Conservation (phyloP, 2,329 filamentous ascomycete genomes). For the Chaetomium sp. region DNA sequence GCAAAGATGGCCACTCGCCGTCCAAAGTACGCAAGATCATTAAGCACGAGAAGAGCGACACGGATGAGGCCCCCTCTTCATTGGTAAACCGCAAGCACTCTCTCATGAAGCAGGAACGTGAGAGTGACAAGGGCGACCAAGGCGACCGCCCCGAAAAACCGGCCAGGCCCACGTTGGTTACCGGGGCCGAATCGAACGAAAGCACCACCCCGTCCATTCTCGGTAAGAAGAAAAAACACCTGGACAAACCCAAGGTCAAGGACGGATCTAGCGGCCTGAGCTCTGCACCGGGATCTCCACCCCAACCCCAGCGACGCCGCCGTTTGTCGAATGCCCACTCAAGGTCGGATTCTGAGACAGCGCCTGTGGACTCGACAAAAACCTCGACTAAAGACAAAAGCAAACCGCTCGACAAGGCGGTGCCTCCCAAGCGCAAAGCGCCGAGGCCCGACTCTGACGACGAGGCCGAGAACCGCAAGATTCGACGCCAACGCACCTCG, state of each 20-base stretch:
- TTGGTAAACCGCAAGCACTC: constrained; percentile 42
- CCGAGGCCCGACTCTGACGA: constrained; percentile 60
- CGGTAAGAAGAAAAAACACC: constrained; percentile 56
- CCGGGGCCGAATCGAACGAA: constrained; percentile 41
- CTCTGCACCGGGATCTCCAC: constrained; percentile 59
- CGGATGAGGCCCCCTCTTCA: constrained; percentile 49
- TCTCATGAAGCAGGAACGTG: constrained; percentile 41
- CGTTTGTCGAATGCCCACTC: constrained; percentile 42
- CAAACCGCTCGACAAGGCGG: constrained; percentile 51
- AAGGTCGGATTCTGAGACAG: constrained; percentile 59
- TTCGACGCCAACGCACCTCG: constrained; percentile 55
- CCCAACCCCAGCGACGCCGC: constrained; percentile 47
- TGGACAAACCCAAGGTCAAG: constrained; percentile 50
- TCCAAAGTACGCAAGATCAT: constrained; percentile 64
- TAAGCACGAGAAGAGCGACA: constrained; percentile 65
- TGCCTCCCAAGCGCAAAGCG: constrained; percentile 57
- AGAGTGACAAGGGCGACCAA: constrained; percentile 35
- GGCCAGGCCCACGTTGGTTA: constrained; percentile 31
- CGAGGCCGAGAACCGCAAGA: constrained; percentile 57
- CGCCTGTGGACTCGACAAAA: constrained; percentile 50
- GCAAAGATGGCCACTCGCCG: constrained; percentile 65
- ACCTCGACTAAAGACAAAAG: constrained; percentile 49
- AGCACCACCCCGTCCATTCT: constrained; percentile 39
- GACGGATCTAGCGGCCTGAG: constrained; percentile 60
- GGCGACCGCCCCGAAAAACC: constrained; percentile 38